Evolutionary conservation across 2,329 filamentous ascomycete genomes (phyloP).

Genomic region (Tolypocladium tundrense): DNA sequence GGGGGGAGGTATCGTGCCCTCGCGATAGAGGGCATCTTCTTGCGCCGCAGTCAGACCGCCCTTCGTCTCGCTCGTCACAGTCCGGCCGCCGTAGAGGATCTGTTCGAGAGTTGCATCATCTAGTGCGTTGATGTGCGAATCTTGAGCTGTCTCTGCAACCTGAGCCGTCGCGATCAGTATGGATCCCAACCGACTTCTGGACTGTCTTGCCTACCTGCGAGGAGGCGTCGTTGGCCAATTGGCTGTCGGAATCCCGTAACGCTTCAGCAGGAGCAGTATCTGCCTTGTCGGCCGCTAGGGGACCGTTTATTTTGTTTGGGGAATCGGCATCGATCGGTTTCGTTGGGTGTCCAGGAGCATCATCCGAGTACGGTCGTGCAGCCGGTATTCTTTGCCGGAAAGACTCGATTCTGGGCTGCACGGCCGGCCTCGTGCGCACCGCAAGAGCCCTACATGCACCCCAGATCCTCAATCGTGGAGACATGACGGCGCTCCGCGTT

Average conservation of each 20-base stretch:
- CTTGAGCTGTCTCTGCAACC: neutral
- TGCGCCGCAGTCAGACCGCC: conserved; percentile 31
- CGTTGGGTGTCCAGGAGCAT: conserved; percentile 16
- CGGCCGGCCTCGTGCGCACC: conserved; percentile 15
- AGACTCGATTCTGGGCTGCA: conserved; percentile 11
- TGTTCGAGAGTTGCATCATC: conserved; percentile 26
- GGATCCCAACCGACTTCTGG: neutral
- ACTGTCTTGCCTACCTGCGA: neutral
- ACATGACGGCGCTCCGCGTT: conserved; percentile 16
- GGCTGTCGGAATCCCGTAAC: neutral
- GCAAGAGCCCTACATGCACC: conserved; percentile 23
- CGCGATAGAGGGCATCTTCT: conserved; percentile 30
- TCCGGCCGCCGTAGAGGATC: conserved; percentile 24
- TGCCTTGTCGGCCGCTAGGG: neutral
- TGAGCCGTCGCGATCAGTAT: conserved; percentile 1
- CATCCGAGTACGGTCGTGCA: conserved; percentile 20
- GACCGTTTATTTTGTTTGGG: conserved; percentile 4
- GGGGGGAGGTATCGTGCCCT: conserved; percentile 28
- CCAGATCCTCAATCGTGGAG: conserved; percentile 22
- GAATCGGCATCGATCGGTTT: conserved; percentile 8
- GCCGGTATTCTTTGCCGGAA: conserved; percentile 11
- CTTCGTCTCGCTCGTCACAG: conserved; percentile 15
- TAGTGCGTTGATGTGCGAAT: conserved; percentile 13
- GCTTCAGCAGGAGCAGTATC: neutral
- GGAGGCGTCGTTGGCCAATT: neutral